Evolutionary conservation across 179 eudicot species (phyloP).

Genomic region (Vitellaria paradoxa): DNA sequence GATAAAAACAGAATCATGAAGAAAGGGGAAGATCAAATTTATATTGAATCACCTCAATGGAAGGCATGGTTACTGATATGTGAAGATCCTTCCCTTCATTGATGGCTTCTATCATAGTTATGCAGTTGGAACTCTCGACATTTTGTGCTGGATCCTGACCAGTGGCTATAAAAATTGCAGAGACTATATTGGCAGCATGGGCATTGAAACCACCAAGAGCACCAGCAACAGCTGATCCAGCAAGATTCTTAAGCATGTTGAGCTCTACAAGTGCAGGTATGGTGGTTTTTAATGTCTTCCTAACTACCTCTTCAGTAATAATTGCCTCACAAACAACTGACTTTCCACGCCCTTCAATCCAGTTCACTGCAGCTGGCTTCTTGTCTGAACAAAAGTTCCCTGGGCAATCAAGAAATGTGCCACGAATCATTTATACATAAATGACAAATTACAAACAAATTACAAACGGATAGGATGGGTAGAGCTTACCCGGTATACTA

Average conservation of each 20-base stretch:
- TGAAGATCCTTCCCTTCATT: slow-evolving; percentile 51
- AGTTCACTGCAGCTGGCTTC: no score
- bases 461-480: neutral
- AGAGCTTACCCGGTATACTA: neutral
- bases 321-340: slow-evolving; percentile 18
- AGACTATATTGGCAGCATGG: slow-evolving; percentile 48
- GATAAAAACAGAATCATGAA: neutral
- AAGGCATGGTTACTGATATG: slow-evolving; percentile 46
- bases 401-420: neutral
- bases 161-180: slow-evolving; percentile 46
- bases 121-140: slow-evolving; percentile 47
- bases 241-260: slow-evolving; percentile 49
- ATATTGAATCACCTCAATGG: slow-evolving; percentile 39
- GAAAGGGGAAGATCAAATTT: neutral
- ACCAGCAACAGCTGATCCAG: slow-evolving; percentile 52
- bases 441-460: neutral
- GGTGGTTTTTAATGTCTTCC: slow-evolving; percentile 37
- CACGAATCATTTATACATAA: neutral
- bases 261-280: slow-evolving; percentile 46
- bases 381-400: slow-evolving; percentile 24
- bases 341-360: no score
- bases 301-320: slow-evolving; percentile 37
- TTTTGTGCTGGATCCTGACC: slow-evolving; percentile 51
- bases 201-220: slow-evolving; percentile 52
- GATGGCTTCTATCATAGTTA: slow-evolving; percentile 54